Evolutionary conservation across 1,139 yeast species (phyloP), one percentile per base, ranked within the genome.

Genomic region (Suhomyces taliae): DNA sequence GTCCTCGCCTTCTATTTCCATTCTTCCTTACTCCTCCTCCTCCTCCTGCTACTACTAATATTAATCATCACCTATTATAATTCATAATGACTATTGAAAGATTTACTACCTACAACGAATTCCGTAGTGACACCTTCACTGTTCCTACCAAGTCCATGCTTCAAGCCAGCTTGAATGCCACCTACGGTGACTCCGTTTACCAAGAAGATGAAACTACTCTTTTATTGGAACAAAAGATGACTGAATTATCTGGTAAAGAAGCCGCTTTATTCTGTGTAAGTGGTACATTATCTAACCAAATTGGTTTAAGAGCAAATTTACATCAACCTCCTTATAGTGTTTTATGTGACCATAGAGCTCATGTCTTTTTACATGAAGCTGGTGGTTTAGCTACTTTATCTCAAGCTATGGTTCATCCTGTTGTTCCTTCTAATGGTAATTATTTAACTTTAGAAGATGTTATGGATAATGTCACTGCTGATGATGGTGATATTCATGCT

Each of bases 121-220:
- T 87, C 64, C 79, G 93, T 64, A 83, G 93, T 63, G 98, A 91
- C 64, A 91, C 97, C 2, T 90, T 91, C 79, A 91, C 97, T 9
- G 89, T 90, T 10, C 98, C 97, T 34, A 86, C 96, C 3, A 76
- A 75, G 47, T 72, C 82, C 43, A 90, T 91, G 97, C 63, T 85
- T 42, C 73, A 74, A 48, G 85, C 89, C 37, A 46, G 49, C 35
- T 39, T 50, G 29, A 39, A 47, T 10, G 45, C 55, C 38, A 67
- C 55, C 24, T 50, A 48, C 26, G 79, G 79, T 3, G 79, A 74
- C 53, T 62, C 78, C 1, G 79, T 74, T 3, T 74, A 74, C 57
- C 66, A 72, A 49, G 79, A 74, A 54, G 79, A 74, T 52, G 58
- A 50, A 1, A 55, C 69, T 24, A 74, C 79, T 12, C 57, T 58